Evolutionary conservation across 208 protist species (phyloP), one percentile per base, ranked within the genome.

Genomic region (Wallacemonas sp.): DNA sequence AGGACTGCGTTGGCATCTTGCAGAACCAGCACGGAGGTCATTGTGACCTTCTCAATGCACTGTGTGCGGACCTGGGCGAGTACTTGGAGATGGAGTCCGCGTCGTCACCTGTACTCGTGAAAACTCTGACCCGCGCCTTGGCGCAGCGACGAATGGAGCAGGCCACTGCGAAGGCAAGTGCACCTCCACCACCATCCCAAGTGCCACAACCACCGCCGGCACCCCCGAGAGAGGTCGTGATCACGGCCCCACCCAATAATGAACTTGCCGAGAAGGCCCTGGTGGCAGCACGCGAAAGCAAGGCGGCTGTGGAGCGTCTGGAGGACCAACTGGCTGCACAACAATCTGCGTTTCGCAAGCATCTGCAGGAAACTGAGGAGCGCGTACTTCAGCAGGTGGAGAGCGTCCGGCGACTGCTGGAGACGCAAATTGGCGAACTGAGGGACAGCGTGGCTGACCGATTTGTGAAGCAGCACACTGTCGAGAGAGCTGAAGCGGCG

Each of bases 31-130:
- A 55, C 47, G 0, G 11, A 11, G 47, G 11, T 9, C 47, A 55
- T 27, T 55, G 47, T 55, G 47, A 55, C 12, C 47, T 55, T 5
- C 47, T 55, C 27, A 55, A 55, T 27, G 27, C 47, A 27, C 26
- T 55, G 19, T 55, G 47, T n/a, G n/a, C 47, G 22, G 47, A 55
- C 26, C 22, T 55, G 24, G 47, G 47, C 11, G 47, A 27, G 24
- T 55, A 55, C 22, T 27, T 55, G 19, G 21, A 55, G 26, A 55
- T 55, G 47, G 47, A 55, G 34, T 55, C 47, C 12, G 47, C 47
- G 21, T 44, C 47, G 4, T 55, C 47, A 33, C 47, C 47, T 9
- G 1, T n/a, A n/a, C 47, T 55, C 8, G 24, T 55, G 12, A 1
- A 42, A 27, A 27, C 24, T 55, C 47, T 55, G n/a, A n/a, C 47